Base-by-base conservation (phyloP, 148 eudicot genomes). In the Diospyros lotus region DNA sequence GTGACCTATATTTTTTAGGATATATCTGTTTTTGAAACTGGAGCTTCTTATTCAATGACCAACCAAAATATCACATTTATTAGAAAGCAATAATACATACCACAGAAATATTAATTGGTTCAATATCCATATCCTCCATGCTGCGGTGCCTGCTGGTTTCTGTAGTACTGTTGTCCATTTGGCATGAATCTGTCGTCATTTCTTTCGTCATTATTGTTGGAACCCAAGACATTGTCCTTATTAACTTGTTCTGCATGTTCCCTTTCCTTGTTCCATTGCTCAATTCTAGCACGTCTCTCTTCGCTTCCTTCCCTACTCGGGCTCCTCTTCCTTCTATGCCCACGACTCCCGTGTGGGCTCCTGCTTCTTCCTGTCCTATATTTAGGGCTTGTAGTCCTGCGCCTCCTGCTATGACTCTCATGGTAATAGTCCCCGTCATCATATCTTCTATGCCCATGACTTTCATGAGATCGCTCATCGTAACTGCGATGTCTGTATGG, bases 201-300 rank as follows among this genome's bases (percentile, higher is more conserved):
- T 39, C 68, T 78, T 38, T 71, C 78, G 52, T 81, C 63, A n/a
- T 41, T 72, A 44, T 66, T 41, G 38, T 72, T 80, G 68, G 68
- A 60, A 46, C 42, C 68, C 81, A 54, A 69, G 62, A 58, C 64
- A 56, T 77, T 80, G n/a, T 66, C 53, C 58, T 80, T 82, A 58
- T 59, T 80, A 55, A 75, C 80, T 63, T 71, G 80, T 72, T 84
- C 89, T 42, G 89, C 86, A 72, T 84, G 83, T 81, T 92, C 98
- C 82, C 80, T 94, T 81, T 94, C 97, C 81, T 94, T 71, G 71
- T 94, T 94, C 98, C 98, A 92, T 67, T 94, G 96, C 85, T 87
- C 96, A 76, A 94, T 94, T 86, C 77, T 92, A 3, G 98, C 98
- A 63, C 96, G 87, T 75, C 98, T 86, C 83, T 94, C 98, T 82